A percentile compares a stretch with the other conserved stretches of the same genome.
These are phyloP conservation scores for Geosmithia flava DNA, from an alignment of 2,329 filamentous ascomycete species.

Conservation along the genomic window DNA sequence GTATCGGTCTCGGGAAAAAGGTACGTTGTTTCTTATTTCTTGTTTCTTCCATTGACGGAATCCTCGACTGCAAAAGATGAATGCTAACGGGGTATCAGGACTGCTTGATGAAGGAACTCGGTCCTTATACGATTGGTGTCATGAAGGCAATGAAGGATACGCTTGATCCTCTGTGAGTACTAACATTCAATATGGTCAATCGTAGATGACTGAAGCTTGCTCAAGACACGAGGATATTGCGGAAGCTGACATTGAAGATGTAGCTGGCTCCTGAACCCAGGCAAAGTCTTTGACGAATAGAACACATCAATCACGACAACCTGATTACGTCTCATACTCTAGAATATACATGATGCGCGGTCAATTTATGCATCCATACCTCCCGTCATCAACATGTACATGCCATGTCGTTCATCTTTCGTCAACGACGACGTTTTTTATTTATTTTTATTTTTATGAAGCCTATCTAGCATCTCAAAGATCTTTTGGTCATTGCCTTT, in stretches of 20 bases:
- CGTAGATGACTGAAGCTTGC: no score
- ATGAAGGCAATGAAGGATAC: conserved; percentile 55
- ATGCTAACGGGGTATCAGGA: conserved; percentile 2
- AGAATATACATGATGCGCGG: no score
- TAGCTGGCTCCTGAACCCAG: conserved; percentile 56
- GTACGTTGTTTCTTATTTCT: conserved; percentile 34
- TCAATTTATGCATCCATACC: no score
- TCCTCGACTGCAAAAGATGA: background rate
- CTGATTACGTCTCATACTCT: no score
- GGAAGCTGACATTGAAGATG: background rate
- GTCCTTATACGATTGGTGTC: conserved; percentile 47
- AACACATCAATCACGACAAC: background rate
- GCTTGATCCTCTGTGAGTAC: conserved; percentile 39
- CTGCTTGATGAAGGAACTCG: conserved; percentile 51
- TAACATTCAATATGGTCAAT: background rate
- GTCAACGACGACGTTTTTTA: no score
- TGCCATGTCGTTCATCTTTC: no score
- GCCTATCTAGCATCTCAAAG: no score
- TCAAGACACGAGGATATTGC: no score
- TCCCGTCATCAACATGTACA: no score
- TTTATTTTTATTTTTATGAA: no score
- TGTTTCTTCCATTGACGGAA: background rate
- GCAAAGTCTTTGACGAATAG: conserved; percentile 49
- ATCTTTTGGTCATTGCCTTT: no score
- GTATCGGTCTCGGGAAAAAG: conserved; percentile 57